These are phyloP conservation scores for Lactarius deliciosus DNA, from an alignment of 768 basidiomycete genomes.

Conservation along the genomic window DNA sequence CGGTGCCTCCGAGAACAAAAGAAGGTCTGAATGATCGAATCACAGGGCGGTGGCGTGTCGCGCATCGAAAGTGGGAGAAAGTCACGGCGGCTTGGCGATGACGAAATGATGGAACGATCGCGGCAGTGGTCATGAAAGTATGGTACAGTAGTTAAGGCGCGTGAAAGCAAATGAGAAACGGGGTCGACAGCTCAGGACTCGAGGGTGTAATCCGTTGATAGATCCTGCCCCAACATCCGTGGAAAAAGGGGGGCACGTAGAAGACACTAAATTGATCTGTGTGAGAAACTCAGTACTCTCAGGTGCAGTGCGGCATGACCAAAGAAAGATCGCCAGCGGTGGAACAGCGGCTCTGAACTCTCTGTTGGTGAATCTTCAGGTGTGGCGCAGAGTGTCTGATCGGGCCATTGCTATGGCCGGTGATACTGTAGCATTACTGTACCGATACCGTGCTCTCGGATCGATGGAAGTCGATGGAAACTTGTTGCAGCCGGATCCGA, in stretches of 20 bases:
- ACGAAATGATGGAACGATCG: not conserved
- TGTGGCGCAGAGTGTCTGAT: not conserved
- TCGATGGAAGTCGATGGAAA: not conserved
- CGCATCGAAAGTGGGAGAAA: not conserved
- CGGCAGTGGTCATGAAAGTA: not conserved
- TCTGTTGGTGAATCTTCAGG: not conserved
- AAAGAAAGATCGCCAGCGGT: constrained; percentile 1
- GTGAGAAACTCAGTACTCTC: not conserved
- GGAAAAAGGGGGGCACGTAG: constrained; percentile 8
- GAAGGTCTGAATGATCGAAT: constrained; percentile 1
- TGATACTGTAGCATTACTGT: not conserved
- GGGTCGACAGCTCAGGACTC: not conserved
- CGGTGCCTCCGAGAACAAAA: not conserved
- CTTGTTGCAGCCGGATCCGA: not conserved
- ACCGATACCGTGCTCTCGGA: not conserved
- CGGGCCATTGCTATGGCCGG: not conserved
- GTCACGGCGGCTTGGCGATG: not conserved
- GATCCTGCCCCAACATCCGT: not conserved
- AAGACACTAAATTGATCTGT: constrained; percentile 14
- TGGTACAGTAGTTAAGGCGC: not conserved
- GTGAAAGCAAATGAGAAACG: constrained; percentile 9
- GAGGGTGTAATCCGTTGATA: not conserved
- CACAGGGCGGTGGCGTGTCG: not conserved
- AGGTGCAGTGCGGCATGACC: not conserved
- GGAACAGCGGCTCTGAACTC: not conserved